Percentiles rank a stretch among this genome's conserved stretches.
phyloP scores from a whole-genome alignment of 225 moss, liverwort and hornwort species.

The Neckera pumila region DNA sequence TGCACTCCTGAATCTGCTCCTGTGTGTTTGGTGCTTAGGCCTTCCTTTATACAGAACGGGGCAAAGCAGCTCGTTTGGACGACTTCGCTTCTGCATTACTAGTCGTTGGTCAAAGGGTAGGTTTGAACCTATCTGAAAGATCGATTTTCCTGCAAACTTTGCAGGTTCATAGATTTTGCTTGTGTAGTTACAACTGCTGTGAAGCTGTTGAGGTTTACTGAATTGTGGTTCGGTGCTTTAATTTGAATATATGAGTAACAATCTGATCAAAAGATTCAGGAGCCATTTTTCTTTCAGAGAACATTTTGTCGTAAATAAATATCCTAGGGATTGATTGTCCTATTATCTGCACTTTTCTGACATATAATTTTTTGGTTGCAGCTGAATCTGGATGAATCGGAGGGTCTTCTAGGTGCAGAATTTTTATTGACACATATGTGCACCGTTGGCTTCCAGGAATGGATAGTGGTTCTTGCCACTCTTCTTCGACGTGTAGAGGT shows the following conservation, averaged over 20 bases:
- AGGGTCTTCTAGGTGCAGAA: constrained; percentile 58
- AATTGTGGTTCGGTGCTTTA: neutral
- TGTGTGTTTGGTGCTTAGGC: constrained; percentile 33
- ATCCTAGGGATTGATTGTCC: neutral
- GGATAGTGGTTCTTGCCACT: constrained; percentile 93
- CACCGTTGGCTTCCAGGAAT: constrained; percentile 85
- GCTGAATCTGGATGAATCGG: constrained; percentile 55
- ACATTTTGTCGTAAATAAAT: neutral
- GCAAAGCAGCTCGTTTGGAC: constrained; percentile 81
- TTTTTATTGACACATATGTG: constrained; percentile 73
- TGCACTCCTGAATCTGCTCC: neutral
- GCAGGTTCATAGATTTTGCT: neutral
- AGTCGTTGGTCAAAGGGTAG: constrained; percentile 56
- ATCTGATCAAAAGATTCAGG: neutral
- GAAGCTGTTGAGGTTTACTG: neutral
- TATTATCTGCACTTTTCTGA: neutral
- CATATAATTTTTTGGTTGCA: constrained; percentile 22
- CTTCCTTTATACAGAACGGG: constrained; percentile 70
- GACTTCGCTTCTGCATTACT: constrained; percentile 86
- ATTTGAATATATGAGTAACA: neutral
- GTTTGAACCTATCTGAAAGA: neutral
- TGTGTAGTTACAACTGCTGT: neutral
- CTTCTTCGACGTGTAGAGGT: constrained; percentile 73
- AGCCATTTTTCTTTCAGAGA: neutral
- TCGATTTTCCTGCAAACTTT: neutral